Evolutionary conservation across 495 filamentous ascomycete genomes (phyloP), one percentile per base, ranked within the genome.

Genomic region (Penicillium steckii): DNA sequence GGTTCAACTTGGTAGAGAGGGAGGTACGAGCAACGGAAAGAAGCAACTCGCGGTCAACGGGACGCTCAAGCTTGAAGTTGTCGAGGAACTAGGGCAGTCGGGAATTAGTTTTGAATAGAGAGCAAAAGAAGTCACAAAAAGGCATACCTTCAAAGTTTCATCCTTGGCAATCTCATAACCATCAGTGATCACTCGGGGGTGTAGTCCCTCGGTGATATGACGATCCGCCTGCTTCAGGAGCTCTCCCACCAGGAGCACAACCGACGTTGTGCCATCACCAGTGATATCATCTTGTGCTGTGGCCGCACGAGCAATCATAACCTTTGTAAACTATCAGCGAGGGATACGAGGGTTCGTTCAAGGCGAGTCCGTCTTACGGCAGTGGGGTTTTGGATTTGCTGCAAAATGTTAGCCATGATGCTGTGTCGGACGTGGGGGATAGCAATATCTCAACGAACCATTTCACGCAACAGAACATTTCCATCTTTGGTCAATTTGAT

Each of bases 401-500:
- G 52, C 37, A 45, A 15, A 50, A 44, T 25, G 49, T 83, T 69
- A 81, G 75, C 61, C 40, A 17, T 12, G 42, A 12, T n/a, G 33
- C 40, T 21, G 42, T 21, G 19, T 33, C n/a, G 27, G 42, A 24
- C 29, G 13, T 25, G 35, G 41, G 24, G 13, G 12, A 40, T 35
- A 33, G 23, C 27, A 15, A 25, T 13, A 35, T 19, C 10, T 23
- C 10, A 37, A 67, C 73, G 81, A 76, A 93, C 90, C 95, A 99
- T 99, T 70, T 99, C 94, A 60, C 90, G 82, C 59, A 99, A 68
- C 48, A 99, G 77, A 43, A 97, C 94, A 66, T 94, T 95, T 64
- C 94, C 94, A 79, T 99, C 94, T 74, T 99, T 99, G 45, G 94
- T 99, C 64, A 99, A 79, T 73, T 97, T 99, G 78, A 99, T 99